phyloP scores from a whole-genome alignment of 352 stramenopile genomes.

The Phytophthora sansomeana region DNA sequence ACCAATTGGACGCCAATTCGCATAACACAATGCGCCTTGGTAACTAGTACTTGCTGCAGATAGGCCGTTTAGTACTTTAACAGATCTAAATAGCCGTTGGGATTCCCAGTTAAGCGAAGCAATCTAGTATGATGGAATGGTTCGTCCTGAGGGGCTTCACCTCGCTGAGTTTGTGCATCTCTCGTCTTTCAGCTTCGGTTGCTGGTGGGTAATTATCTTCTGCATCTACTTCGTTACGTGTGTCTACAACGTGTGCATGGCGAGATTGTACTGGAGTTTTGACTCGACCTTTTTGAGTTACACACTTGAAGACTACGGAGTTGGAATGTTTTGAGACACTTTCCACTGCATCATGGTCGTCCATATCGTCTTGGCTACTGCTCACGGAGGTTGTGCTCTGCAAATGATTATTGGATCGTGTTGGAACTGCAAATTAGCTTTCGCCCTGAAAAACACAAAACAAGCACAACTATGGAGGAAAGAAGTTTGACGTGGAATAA shows the following conservation, averaged over 20 bases:
- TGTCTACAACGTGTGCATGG: conserved; percentile 27
- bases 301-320: conserved; percentile 26
- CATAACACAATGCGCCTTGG: no score
- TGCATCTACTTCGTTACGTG: conserved; percentile 8
- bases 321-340: conserved; percentile 32
- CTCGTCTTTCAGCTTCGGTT: conserved; percentile 11
- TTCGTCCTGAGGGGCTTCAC: no score
- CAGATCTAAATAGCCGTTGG: no score
- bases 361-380: conserved; percentile 28
- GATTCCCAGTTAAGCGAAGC: no score
- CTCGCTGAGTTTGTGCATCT: conserved; percentile 13
- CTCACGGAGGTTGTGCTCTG: conserved; percentile 27
- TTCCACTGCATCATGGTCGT: conserved; percentile 24
- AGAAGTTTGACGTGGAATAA: neutral
- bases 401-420: conserved; percentile 11
- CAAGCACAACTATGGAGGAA: no score
- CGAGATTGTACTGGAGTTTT: conserved; percentile 35
- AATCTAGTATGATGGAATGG: no score
- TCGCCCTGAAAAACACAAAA: no score
- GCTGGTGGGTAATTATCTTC: conserved; percentile 37
- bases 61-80: no score
- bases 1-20: no score
- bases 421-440: neutral
- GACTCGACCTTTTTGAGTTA: conserved; percentile 21
- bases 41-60: no score